These are phyloP conservation scores for Penicillium fimorum DNA, from an alignment of 495 filamentous ascomycete genomes.

Conservation along the genomic window DNA sequence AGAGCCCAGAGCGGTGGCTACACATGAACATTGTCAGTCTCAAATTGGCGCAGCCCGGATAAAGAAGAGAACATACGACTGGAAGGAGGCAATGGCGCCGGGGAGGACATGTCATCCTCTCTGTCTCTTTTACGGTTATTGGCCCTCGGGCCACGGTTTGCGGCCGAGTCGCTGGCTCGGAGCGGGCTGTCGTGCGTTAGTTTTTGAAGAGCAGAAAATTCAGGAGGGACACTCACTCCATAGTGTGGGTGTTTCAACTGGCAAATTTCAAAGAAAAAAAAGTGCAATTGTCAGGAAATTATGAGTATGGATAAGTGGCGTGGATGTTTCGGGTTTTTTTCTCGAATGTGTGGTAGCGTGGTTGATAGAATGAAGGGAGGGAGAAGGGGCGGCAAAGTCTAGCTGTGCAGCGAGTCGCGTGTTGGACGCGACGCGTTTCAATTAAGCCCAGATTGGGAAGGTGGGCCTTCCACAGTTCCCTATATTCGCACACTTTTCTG, in stretches of 20 bases:
- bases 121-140: conserved; percentile 78
- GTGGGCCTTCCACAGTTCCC: neutral
- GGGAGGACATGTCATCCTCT: conserved; percentile 71
- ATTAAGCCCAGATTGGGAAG: conserved; percentile 36
- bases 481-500: neutral
- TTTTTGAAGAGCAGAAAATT: conserved; percentile 11
- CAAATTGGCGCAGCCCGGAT: conserved; percentile 15
- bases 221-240: conserved; percentile 36
- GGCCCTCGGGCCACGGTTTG: conserved; percentile 69
- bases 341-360: conserved; percentile 12
- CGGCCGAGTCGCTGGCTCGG: conserved; percentile 77
- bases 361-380: conserved; percentile 20
- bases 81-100: conserved; percentile 61
- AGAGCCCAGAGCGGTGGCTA: conserved; percentile 33
- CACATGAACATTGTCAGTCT: conserved; percentile 23
- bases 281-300: neutral
- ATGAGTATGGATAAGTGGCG: neutral
- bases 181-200: conserved; percentile 61
- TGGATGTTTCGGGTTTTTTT: conserved; percentile 14
- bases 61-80: conserved; percentile 57
- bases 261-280: conserved; percentile 1
- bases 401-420: conserved; percentile 31
- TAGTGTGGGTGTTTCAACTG: conserved; percentile 25
- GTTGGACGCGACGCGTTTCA: conserved; percentile 33
- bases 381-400: conserved; percentile 21